Evolutionary conservation across 345 rosid genomes (phyloP).

Genomic region (Salix dunnii): DNA sequence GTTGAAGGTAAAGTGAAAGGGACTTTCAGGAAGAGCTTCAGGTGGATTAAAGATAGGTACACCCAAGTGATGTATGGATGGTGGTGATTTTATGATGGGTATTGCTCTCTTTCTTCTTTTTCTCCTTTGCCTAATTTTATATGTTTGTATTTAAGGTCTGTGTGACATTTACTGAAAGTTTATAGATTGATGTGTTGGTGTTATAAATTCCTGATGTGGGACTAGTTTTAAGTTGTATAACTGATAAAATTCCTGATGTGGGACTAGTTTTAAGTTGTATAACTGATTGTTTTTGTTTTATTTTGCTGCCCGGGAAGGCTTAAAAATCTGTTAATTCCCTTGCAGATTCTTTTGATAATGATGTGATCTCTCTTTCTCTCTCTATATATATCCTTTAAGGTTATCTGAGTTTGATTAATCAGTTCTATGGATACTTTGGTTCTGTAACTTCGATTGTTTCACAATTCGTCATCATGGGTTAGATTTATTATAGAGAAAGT

Average conservation of each 20-base stretch:
- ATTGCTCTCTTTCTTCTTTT: not conserved
- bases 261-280: constrained; percentile 3
- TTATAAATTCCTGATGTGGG: constrained; percentile 15
- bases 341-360: not conserved
- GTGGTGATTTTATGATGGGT: constrained; percentile 44
- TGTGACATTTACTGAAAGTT: not conserved
- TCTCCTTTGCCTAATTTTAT: not conserved
- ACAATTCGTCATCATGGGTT: not conserved
- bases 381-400: not conserved
- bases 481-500: not conserved
- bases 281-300: constrained; percentile 2
- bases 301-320: constrained; percentile 6
- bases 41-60: constrained; percentile 87
- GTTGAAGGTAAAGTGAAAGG: constrained; percentile 88
- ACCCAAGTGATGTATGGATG: constrained; percentile 72
- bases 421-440: not conserved
- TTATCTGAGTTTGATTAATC: not conserved
- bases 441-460: not conserved
- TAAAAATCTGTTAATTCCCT: not conserved
- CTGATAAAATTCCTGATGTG: constrained; percentile 13
- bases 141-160: constrained; percentile 15
- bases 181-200: constrained; percentile 12
- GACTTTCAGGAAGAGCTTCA: constrained; percentile 72
- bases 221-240: constrained; percentile 5
- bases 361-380: not conserved